Base-by-base conservation (phyloP, 108 stramenopile species). In the Cyclotella atomus region DNA sequence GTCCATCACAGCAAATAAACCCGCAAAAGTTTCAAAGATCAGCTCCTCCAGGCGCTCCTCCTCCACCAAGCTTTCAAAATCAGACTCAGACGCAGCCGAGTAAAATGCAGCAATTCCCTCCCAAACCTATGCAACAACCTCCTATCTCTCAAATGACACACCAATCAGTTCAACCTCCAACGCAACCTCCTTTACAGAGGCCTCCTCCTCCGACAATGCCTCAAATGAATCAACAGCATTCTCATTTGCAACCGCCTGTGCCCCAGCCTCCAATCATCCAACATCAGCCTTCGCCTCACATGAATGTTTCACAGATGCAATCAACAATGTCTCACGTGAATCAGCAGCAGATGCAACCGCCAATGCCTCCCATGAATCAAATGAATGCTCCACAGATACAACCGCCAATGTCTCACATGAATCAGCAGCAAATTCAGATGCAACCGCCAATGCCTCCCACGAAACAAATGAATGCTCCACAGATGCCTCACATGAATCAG, bases 331-430 rank as follows among this genome's bases (percentile, higher is more conserved):
- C 50, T 19, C 65, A 34, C 41, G 4, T 24, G 25, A 19, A 44
- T 52, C 74, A 57, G 57, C 49, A 3, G 33, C 68, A 19, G 71
- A 20, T 21, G 24, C 73, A 59, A 25, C 71, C 62, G 15, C 52
- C 38, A 24, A 8, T 12, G 7, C 38, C 38, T 41, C 9, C 38
- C 38, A 41, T 41, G 38, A 7, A 32, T 32, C 45, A 54, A 16
- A 29, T n/a, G n/a, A n/a, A 55, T 15, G 28, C 32, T 0, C 66
- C 27, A 27, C 73, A 55, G 17, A 32, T 3, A 17, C 52, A 27
- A 19, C 53, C 21, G 0, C 28, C 63, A 32, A 64, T 36, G 25
- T 36, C 21, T 23, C 64, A 34, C 41, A 10, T 24, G 25, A 19
- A 44, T 52, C 74, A 57, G 57, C 49, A 3, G 33, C 68, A n/a